Evolutionary conservation across 768 basidiomycete genomes (phyloP).

Genomic region (Lentinula sp.): DNA sequence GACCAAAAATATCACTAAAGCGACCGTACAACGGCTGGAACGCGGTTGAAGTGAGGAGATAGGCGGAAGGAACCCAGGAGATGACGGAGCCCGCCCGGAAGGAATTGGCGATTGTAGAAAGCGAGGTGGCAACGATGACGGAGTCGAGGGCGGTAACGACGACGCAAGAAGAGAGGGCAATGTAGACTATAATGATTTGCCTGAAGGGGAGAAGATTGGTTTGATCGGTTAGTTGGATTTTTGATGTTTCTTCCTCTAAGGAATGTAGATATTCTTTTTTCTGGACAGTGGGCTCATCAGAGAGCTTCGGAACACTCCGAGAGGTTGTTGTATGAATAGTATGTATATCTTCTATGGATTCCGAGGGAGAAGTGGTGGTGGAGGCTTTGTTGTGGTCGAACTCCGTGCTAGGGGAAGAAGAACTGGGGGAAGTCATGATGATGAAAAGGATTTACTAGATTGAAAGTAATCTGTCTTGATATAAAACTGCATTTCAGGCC

Average conservation of each 20-base stretch:
- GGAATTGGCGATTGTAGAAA: conserved; percentile 60
- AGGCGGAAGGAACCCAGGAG: conserved; percentile 71
- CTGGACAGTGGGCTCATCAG: background rate
- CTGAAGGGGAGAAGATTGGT: conserved; percentile 67
- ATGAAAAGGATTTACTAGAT: background rate
- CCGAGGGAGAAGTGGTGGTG: background rate
- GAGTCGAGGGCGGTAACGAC: conserved; percentile 63
- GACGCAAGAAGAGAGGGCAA: conserved; percentile 54
- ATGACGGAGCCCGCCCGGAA: conserved; percentile 60
- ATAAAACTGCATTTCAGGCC: no score
- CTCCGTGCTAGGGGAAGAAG: background rate
- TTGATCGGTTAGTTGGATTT: conserved; percentile 52
- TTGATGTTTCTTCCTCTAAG: background rate
- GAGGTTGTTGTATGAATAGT: background rate
- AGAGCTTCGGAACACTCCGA: background rate
- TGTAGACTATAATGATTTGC: conserved; percentile 57
- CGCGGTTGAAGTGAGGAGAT: conserved; percentile 60
- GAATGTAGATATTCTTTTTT: background rate
- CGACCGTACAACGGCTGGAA: conserved; percentile 60
- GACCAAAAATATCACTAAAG: conserved; percentile 62
- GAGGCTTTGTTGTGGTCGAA: background rate
- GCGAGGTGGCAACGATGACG: conserved; percentile 50
- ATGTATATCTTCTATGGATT: background rate
- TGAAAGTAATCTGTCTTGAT: background rate
- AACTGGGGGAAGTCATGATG: background rate